A percentile compares a stretch with the other conserved stretches of the same genome.
Evolutionary conservation across 352 stramenopile genomes (phyloP).

Genomic region (Globisporangium heterothallicum): DNA sequence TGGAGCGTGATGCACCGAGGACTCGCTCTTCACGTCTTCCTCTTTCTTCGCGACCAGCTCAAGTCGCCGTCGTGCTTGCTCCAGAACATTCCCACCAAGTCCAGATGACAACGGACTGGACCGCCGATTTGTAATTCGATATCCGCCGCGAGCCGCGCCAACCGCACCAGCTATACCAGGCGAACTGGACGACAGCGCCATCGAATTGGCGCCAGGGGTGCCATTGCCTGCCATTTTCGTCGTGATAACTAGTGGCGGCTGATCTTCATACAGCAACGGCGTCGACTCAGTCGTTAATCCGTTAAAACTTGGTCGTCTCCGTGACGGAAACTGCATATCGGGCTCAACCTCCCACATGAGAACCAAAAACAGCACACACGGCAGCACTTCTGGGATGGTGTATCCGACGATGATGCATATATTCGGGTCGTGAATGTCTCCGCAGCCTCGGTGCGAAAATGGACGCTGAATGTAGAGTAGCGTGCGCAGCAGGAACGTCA

Average conservation of each 20-base stretch:
- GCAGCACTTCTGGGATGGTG: slow-evolving; percentile 62
- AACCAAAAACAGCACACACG: slow-evolving; percentile 68
- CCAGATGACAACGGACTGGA: slow-evolving; percentile 61
- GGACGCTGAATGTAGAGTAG: slow-evolving; percentile 79
- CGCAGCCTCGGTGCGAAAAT: slow-evolving; percentile 70
- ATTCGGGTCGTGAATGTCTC: slow-evolving; percentile 50
- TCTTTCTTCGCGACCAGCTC: slow-evolving; percentile 8
- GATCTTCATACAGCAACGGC: slow-evolving; percentile 15
- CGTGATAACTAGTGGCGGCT: slow-evolving; percentile 39
- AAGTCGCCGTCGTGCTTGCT: slow-evolving; percentile 22
- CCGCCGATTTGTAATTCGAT: slow-evolving; percentile 24
- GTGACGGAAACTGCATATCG: slow-evolving; percentile 52
- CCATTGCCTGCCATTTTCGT: slow-evolving; percentile 9
- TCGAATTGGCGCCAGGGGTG: slow-evolving; percentile 1
- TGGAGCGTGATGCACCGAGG: not conserved
- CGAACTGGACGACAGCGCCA: slow-evolving; percentile 4
- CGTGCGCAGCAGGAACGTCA: slow-evolving; percentile 63
- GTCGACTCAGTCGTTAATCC: slow-evolving; percentile 9
- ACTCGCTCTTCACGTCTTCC: not conserved
- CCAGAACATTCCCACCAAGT: slow-evolving; percentile 46
- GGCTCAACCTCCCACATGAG: slow-evolving; percentile 87
- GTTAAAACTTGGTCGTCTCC: slow-evolving; percentile 43
- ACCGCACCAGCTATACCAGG: slow-evolving; percentile 1
- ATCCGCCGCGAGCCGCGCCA: slow-evolving; percentile 7
- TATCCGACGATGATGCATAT: slow-evolving; percentile 73